Conservation (phyloP, 345 rosid genomes). For the Aquilaria malaccensis region DNA sequence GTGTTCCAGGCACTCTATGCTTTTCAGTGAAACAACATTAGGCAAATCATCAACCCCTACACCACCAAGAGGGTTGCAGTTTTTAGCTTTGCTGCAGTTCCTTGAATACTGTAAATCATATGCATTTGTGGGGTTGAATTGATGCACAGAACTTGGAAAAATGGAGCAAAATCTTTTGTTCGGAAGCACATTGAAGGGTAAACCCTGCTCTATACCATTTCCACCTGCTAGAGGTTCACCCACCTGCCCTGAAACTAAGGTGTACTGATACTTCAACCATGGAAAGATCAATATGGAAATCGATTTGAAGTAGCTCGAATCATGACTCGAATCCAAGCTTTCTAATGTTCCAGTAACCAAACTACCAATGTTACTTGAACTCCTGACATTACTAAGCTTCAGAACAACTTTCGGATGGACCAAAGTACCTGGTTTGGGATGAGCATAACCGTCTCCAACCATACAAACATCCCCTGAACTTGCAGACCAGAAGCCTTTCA, state of each 20-base stretch:
- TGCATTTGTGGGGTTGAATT: not conserved
- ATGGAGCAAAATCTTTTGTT: constrained; percentile 16
- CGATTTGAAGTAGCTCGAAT: constrained; percentile 25
- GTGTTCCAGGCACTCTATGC: constrained; percentile 22
- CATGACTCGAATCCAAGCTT: constrained; percentile 19
- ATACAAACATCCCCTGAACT: constrained; percentile 37
- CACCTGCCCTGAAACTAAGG: constrained; percentile 11
- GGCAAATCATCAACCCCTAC: constrained; percentile 16
- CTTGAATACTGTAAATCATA: constrained; percentile 18
- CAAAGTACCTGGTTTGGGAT: constrained; percentile 2
- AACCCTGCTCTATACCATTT: constrained; percentile 8
- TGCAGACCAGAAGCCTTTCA: constrained; percentile 44
- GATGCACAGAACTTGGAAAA: constrained; percentile 3
- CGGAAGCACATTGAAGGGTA: constrained; percentile 10
- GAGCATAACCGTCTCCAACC: constrained; percentile 30
- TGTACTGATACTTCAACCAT: constrained; percentile 14
- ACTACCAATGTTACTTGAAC: constrained; percentile 20
- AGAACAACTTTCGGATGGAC: constrained; percentile 23
- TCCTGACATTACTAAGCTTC: constrained; percentile 31
- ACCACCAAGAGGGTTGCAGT: constrained; percentile 18
- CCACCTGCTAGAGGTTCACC: constrained; percentile 6
- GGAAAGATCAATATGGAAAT: constrained; percentile 34
- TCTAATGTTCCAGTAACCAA: constrained; percentile 39
- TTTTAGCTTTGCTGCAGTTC: constrained; percentile 11
- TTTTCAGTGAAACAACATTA: constrained; percentile 13